phyloP scores from a whole-genome alignment of 2,329 filamentous ascomycete species.

The Colletotrichum nymphaeae region DNA sequence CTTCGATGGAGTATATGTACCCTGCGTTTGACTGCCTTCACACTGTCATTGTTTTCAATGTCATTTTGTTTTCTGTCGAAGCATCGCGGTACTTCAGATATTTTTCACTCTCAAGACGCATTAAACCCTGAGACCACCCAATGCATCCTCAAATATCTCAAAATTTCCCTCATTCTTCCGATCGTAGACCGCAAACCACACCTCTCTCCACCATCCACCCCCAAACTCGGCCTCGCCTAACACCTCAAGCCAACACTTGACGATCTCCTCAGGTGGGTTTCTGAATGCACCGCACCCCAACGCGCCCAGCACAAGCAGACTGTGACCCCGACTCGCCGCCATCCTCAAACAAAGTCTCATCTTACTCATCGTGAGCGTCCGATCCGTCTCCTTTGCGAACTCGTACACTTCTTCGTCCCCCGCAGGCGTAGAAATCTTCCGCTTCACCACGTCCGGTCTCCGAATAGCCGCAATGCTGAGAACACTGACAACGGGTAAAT shows the following conservation, averaged over 20 bases:
- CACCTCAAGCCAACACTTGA: slow-evolving; percentile 70
- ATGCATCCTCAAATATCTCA: slow-evolving; percentile 53
- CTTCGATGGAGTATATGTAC: no score
- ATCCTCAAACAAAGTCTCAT: slow-evolving; percentile 71
- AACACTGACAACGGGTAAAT: slow-evolving; percentile 66
- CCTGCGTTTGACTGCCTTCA: no score
- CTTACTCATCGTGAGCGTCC: slow-evolving; percentile 69
- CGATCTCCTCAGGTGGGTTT: slow-evolving; percentile 73
- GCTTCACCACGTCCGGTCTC: slow-evolving; percentile 47
- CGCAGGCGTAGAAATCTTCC: slow-evolving; percentile 34
- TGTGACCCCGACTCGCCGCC: slow-evolving; percentile 66
- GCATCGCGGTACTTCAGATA: no score
- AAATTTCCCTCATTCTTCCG: slow-evolving; percentile 59
- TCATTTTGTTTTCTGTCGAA: no score
- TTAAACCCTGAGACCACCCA: no score
- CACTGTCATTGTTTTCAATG: no score
- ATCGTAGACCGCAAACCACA: slow-evolving; percentile 73
- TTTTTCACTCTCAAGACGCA: no score
- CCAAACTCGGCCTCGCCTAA: slow-evolving; percentile 70
- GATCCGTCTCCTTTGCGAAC: slow-evolving; percentile 56
- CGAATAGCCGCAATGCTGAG: slow-evolving; percentile 70
- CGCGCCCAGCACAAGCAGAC: slow-evolving; percentile 73
- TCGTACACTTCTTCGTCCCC: slow-evolving; percentile 43
- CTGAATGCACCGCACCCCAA: slow-evolving; percentile 76
- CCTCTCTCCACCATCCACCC: slow-evolving; percentile 71